A percentile compares a stretch with the other conserved stretches of the same genome.
These are phyloP conservation scores for Alternaria panax DNA, from an alignment of 2,329 filamentous ascomycete species.

Conservation along the genomic window DNA sequence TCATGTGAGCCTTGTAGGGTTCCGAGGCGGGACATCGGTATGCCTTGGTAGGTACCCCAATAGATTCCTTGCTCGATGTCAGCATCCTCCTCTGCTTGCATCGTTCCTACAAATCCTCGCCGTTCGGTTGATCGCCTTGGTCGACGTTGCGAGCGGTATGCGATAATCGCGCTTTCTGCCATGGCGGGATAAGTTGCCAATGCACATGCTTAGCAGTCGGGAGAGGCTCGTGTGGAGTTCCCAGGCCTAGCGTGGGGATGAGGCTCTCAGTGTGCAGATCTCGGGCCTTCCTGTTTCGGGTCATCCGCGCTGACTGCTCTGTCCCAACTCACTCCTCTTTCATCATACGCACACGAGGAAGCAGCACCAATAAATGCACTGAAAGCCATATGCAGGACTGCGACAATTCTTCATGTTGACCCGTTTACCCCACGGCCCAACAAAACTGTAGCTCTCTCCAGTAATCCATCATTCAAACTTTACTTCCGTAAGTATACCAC, in stretches of 20 bases:
- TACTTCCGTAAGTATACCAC: conserved; percentile 4
- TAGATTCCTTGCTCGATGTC: neutral
- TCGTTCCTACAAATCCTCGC: neutral
- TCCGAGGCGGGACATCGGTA: neutral
- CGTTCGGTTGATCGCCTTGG: conserved; percentile 1
- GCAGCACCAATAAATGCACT: neutral
- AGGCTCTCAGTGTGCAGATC: conserved; percentile 7
- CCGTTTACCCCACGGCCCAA: conserved; percentile 7
- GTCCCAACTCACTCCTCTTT: neutral
- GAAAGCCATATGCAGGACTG: neutral
- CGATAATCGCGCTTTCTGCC: conserved; percentile 4
- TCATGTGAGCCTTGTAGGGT: neutral
- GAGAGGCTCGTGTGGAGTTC: conserved; percentile 12
- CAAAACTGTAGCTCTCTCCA: conserved; percentile 8
- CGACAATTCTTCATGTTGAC: neutral
- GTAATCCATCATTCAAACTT: conserved; percentile 7
- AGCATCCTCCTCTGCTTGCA: neutral
- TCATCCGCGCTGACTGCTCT: neutral
- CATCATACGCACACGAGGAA: neutral
- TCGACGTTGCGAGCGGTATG: neutral
- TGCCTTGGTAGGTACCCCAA: neutral
- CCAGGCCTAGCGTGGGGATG: conserved; percentile 9
- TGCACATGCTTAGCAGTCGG: conserved; percentile 14
- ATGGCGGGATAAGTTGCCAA: conserved; percentile 16
- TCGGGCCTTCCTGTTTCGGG: conserved; percentile 9